Evolutionary conservation across 2,329 filamentous ascomycete genomes (phyloP).

Genomic region (Helicocarpus griseus): DNA sequence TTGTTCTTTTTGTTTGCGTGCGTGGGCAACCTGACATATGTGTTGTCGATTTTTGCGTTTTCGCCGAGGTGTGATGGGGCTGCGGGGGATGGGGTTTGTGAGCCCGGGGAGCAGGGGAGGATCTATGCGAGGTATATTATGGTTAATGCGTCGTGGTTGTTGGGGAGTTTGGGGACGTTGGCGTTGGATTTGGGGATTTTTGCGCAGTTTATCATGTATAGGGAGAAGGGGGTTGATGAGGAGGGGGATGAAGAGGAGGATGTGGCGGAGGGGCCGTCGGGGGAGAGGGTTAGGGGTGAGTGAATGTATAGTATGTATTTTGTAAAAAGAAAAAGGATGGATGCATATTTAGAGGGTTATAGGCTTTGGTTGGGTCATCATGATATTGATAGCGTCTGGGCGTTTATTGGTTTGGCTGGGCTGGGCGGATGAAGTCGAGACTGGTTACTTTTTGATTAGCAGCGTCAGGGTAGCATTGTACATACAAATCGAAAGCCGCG

Average conservation of each 20-base stretch:
- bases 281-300: background rate
- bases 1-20: conserved; percentile 96
- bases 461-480: too few species aligned
- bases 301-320: background rate
- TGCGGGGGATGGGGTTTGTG: conserved; percentile 41
- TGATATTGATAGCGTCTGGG: background rate
- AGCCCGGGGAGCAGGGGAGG: conserved; percentile 51
- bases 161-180: conserved; percentile 80
- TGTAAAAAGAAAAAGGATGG: background rate
- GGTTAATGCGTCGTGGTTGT: conserved; percentile 83
- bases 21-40: conserved; percentile 87
- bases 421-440: too few species aligned
- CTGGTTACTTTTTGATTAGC: too few species aligned
- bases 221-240: conserved; percentile 24
- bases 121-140: conserved; percentile 76
- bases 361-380: background rate
- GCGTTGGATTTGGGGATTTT: conserved; percentile 80
- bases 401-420: too few species aligned
- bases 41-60: conserved; percentile 83
- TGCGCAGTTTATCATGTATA: conserved; percentile 83
- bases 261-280: background rate
- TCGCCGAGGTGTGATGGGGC: conserved; percentile 55
- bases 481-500: too few species aligned
- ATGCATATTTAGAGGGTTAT: background rate
- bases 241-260: conserved; percentile 14